Evolutionary conservation across 139 green algal species (phyloP), one percentile per base, ranked within the genome.

Genomic region (Micractinium conductrix): DNA sequence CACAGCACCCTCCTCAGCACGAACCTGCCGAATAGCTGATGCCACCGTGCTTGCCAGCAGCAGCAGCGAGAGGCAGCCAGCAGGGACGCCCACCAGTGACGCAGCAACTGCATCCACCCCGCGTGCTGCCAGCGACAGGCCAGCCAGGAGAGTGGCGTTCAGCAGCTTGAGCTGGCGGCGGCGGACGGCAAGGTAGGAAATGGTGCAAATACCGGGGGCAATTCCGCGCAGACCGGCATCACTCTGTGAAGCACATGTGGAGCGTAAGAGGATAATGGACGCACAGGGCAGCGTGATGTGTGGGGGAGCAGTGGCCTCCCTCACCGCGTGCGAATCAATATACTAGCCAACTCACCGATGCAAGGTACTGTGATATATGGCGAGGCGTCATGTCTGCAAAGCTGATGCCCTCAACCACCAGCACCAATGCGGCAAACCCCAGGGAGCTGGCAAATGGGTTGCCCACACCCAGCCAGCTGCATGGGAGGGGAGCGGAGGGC

Each of bases 41-140:
- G 55, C 62, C 35, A 63, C 84, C 1, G 84, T 88, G 53, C 63
- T 81, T 21, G 40, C 84, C 69, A 89, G 72, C 44, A 89, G 81
- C 63, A 89, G 84, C 40, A 89, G 55, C n/a, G 71, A 75, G 50
- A 89, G 73, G 74, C 79, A 83, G 33, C 72, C 80, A 33, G 68
- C 19, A 9, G 80, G 70, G 12, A 75, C 72, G 21, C 86, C 86
- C 28, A 89, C 22, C 44, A 87, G 35, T 14, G 37, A 26, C 21
- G 43, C 21, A 35, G 60, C 79, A 24, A 68, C 72, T 1, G n/a
- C 24, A 71, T 89, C 86, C 42, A 89, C 74, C 2, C 14, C 71
- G 16, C 35, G 24, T 19, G 86, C 70, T n/a, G 74, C 70, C 10
- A 89, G 44, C 1, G 86, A 89, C 33, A 89, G 40, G 2, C 9